These are phyloP conservation scores for Penicillium tannophilum DNA, from an alignment of 495 filamentous ascomycete genomes.

Conservation along the genomic window DNA sequence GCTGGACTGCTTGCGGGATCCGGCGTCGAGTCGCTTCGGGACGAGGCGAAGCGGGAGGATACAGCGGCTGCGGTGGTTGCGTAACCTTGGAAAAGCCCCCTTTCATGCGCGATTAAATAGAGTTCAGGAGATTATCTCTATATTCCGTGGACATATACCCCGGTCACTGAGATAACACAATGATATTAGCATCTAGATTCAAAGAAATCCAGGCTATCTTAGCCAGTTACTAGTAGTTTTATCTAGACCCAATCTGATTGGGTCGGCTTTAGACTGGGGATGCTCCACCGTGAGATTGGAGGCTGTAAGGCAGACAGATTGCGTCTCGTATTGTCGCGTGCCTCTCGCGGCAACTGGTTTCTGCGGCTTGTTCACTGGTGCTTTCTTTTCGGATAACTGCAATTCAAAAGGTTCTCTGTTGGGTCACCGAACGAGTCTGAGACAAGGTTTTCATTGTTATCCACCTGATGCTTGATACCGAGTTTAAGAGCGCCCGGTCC, in stretches of 20 bases:
- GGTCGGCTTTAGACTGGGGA: not conserved
- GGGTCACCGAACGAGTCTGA: too few relatives aligned
- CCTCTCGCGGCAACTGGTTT: not conserved
- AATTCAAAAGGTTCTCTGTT: too few relatives aligned
- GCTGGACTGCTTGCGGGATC: conserved; percentile 40
- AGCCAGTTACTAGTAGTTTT: not conserved
- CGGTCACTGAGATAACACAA: too few relatives aligned
- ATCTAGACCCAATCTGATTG: not conserved
- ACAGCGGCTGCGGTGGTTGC: conserved; percentile 18
- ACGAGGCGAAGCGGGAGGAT: conserved; percentile 31
- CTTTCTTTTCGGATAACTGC: too few relatives aligned
- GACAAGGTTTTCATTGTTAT: too few relatives aligned
- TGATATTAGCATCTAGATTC: too few relatives aligned
- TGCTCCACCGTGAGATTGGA: not conserved
- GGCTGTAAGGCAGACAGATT: not conserved
- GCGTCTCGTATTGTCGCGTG: not conserved
- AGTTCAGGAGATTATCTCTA: not conserved
- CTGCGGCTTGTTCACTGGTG: too few relatives aligned
- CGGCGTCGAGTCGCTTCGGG: conserved; percentile 28
- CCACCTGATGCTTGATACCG: not conserved
- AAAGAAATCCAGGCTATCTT: not conserved
- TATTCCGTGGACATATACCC: not conserved
- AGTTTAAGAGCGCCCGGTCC: not conserved
- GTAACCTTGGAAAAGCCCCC: not conserved
- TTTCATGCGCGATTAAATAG: not conserved